Evolutionary conservation across 2,329 filamentous ascomycete genomes (phyloP).

Genomic region (Gaeumannomyces sp.): DNA sequence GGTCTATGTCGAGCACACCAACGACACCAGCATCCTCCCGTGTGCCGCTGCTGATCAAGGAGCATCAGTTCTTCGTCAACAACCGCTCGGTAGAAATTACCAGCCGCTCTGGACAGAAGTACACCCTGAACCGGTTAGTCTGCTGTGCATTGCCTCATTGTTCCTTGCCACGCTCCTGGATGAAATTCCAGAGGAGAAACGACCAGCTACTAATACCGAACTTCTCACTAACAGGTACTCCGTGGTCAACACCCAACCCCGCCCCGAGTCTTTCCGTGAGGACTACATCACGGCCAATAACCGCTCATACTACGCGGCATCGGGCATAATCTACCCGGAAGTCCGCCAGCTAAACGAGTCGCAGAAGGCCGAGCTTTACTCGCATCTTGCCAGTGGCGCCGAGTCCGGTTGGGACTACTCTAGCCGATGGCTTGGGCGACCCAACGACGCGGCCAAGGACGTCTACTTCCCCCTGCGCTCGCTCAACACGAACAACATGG

Average conservation of each 20-base stretch:
- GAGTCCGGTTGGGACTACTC: slow-evolving; percentile 63
- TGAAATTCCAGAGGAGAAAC: not conserved
- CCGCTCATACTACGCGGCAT: slow-evolving; percentile 51
- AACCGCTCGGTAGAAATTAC: slow-evolving; percentile 54
- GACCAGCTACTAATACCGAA: not conserved
- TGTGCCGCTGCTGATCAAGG: slow-evolving; percentile 55
- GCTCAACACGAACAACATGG: slow-evolving; percentile 50
- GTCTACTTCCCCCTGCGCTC: slow-evolving; percentile 60
- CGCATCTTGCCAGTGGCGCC: slow-evolving; percentile 58
- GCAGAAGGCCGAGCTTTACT: slow-evolving; percentile 48
- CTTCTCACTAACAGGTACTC: slow-evolving; percentile 36
- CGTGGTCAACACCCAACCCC: slow-evolving; percentile 58
- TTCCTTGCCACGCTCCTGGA: not conserved
- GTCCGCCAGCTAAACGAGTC: slow-evolving; percentile 42
- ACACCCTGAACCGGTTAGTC: slow-evolving; percentile 49
- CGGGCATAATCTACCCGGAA: slow-evolving; percentile 53
- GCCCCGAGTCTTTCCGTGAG: slow-evolving; percentile 61
- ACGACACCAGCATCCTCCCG: slow-evolving; percentile 54
- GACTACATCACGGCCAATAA: slow-evolving; percentile 63
- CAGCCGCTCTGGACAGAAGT: slow-evolving; percentile 36
- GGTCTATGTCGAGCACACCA: slow-evolving; percentile 57
- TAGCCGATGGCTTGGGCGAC: slow-evolving; percentile 51
- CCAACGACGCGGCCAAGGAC: slow-evolving; percentile 51
- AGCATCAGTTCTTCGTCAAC: slow-evolving; percentile 56
- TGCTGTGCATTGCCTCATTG: not conserved